Base-by-base conservation (phyloP, 495 filamentous ascomycete species). In the Parmelia sp. region DNA sequence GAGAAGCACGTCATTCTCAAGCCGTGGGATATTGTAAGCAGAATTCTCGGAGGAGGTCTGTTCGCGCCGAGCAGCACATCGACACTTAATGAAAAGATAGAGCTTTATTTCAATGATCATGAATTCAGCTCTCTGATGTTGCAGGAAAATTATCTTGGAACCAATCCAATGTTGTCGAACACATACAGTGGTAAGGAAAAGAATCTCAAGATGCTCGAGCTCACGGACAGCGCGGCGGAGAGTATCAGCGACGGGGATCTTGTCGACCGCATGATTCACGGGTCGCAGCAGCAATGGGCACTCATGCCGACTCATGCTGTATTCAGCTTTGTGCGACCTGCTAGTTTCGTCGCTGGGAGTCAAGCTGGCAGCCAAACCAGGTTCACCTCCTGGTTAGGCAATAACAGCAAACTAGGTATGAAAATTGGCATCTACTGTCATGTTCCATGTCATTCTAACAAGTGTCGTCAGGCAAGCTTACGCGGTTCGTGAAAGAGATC, bases 101-200 rank as follows among this genome's bases (percentile, higher is more conserved):
- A 97, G 75, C 85, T 99, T 3, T 99, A 99, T 75, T 99, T 99
- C 81, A 96, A 97, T 71, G 94, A 99, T 68, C 93, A 97, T 69
- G 94, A 99, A 69, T 93, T 97, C 74, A 96, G 90, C 71, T 90
- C 87, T 69, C 75, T 99, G 59, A 97, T 99, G 95, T 84, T 99
- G 64, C 93, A 99, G 72, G 94, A 99, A 74, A 97, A 99, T 69
- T 99, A 97, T 69, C 79, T 99, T 5, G 87, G 83, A 61, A 91
- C 92, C 0, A 88, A 82, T 53, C 95, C 93, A 19, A 79, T 83
- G 12, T 79, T 82, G 15, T 75, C 90, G 3, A 80, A 74, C 56
- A 73, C 76, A 33, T 85, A 84, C 64, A 73, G 74, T 2, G 87
- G 86, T 23, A 83, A 82, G 67, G 86, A 92, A 72, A 79, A 83